These are phyloP conservation scores for Termitomyces sp. DNA, from an alignment of 768 basidiomycete species.

Conservation along the genomic window DNA sequence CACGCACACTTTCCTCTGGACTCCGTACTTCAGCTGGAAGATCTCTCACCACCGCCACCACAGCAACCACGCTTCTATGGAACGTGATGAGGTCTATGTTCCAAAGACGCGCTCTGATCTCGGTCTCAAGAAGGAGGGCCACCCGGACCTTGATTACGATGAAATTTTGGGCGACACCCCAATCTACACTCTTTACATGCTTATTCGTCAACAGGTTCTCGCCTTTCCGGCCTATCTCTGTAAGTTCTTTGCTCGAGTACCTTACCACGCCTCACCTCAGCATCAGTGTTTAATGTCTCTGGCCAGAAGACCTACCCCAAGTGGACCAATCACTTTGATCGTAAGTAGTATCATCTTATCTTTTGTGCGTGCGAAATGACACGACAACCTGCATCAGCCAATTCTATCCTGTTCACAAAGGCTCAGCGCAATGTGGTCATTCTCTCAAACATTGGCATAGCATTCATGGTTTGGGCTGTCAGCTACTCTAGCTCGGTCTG, in stretches of 20 bases:
- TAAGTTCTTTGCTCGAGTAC: constrained; percentile 42
- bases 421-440: constrained; percentile 46
- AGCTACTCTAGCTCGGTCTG: constrained; percentile 27
- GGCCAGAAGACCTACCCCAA: constrained; percentile 54
- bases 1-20: constrained; percentile 42
- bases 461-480: constrained; percentile 38
- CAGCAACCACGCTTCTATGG: constrained; percentile 45
- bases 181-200: constrained; percentile 48
- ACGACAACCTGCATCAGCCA: constrained; percentile 27
- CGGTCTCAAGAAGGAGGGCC: constrained; percentile 34
- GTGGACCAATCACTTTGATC: constrained; percentile 62
- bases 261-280: constrained; percentile 46
- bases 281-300: constrained; percentile 50
- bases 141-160: constrained; percentile 40
- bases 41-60: constrained; percentile 51
- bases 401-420: constrained; percentile 49
- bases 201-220: constrained; percentile 51
- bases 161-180: constrained; percentile 56
- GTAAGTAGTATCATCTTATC: constrained; percentile 25
- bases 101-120: constrained; percentile 57
- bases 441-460: constrained; percentile 52
- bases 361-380: neutral
- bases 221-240: constrained; percentile 59
- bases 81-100: constrained; percentile 53
- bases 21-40: constrained; percentile 49